Evolutionary conservation across 208 protist species (phyloP), one percentile per base, ranked within the genome.

Genomic region (Angomonas deanei): DNA sequence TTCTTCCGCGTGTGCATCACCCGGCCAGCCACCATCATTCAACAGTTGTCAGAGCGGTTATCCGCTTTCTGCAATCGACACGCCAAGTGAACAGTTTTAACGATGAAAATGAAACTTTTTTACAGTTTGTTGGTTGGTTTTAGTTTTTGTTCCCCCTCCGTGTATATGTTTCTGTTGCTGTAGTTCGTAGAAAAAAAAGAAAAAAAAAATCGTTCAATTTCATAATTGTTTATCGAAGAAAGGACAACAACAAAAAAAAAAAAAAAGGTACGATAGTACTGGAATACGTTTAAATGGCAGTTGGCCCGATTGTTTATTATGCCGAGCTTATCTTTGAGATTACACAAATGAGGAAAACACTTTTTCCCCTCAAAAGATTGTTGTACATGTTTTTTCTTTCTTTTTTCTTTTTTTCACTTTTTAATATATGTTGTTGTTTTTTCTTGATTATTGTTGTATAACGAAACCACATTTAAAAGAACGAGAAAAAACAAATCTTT

Each of bases 1-100:
- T 97, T 74, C 57, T 84, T 97, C 64, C 65, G 91, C 10, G 64
- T 93, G 24, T 82, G 86, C 28, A 86, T 89, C 39, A 86, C 80
- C 57, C 62, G 76, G 19, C 82, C 86, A 2, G 39, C 42, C n/a
- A 57, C 72, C 1, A 74, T 91, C 28, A 74, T 94, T 2, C 36
- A 70, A 52, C 38, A 57, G 61, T 50, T 48, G 55, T 11, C 23
- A 6, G 26, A 49, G 31, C 11, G 15, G 19, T 10, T 38, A 38
- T 17, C 5, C 11, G 11, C 8, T 8, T 42, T 42, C 36, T 42
- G 36, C 36, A 42, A 8, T 15, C 36, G 36, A 42, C 36, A 53
- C 13, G 23, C n/a, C 47, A 53, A 26, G 15, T 8, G 36, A 53
- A n/a, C 13, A 26, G 47, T 66, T 72, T 72, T 56, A 53, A 72